Conservation (phyloP, 2,329 filamentous ascomycete species). For the Coniochaeta hoffmannii region DNA sequence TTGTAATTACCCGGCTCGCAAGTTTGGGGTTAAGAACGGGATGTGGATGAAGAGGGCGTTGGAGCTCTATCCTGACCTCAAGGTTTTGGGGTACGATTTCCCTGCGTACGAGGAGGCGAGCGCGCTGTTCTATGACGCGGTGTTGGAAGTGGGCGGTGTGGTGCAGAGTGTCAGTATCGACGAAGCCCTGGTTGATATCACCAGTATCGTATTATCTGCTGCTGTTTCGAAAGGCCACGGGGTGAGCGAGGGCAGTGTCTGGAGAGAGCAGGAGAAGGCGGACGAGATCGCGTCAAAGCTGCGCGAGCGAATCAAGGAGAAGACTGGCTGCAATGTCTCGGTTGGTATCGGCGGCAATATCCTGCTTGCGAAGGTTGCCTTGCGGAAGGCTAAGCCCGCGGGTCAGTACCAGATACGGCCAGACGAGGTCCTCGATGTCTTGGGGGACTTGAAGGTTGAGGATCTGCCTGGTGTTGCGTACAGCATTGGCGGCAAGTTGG, state of each 20-base stretch:
- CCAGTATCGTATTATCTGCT: slow-evolving; percentile 56
- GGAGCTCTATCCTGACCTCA: slow-evolving; percentile 75
- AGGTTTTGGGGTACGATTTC: slow-evolving; percentile 93
- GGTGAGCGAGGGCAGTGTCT: slow-evolving; percentile 60
- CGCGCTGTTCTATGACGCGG: slow-evolving; percentile 75
- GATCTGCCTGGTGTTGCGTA: slow-evolving; percentile 87
- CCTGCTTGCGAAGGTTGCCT: slow-evolving; percentile 79
- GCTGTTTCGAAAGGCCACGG: slow-evolving; percentile 59
- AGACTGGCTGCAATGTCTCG: slow-evolving; percentile 81
- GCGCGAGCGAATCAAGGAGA: slow-evolving; percentile 61
- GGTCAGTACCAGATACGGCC: slow-evolving; percentile 86
- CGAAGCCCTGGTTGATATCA: slow-evolving; percentile 84
- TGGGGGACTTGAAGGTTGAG: slow-evolving; percentile 71
- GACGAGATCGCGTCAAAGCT: slow-evolving; percentile 62
- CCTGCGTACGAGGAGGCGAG: slow-evolving; percentile 91
- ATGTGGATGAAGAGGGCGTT: slow-evolving; percentile 98
- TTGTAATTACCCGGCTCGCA: slow-evolving; percentile 88
- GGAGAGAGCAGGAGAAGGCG: slow-evolving; percentile 72
- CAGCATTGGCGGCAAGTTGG: slow-evolving; percentile 79
- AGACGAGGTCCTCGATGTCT: slow-evolving; percentile 67
- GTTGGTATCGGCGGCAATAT: slow-evolving; percentile 91
- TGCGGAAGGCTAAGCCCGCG: slow-evolving; percentile 88
- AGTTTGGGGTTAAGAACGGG: slow-evolving; percentile 86
- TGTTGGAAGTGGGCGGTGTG: slow-evolving; percentile 69
- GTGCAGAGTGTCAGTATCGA: slow-evolving; percentile 98